Percentiles rank a stretch among this genome's conserved stretches.
Evolutionary conservation across 805 yeast species (phyloP).

Genomic region (Myxozyma neglecta): DNA sequence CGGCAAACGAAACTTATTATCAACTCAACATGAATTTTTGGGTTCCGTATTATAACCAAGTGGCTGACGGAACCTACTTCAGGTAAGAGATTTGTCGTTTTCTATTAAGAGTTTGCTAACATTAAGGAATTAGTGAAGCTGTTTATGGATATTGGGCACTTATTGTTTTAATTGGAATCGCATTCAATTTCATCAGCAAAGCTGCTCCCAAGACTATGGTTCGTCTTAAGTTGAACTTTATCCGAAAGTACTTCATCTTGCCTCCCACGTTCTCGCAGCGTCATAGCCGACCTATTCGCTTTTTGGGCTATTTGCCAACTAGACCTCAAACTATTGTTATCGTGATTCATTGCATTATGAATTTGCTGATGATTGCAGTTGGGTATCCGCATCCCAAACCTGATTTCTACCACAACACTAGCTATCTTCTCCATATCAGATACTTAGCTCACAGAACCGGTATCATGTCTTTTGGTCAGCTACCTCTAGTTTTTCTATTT

Average conservation of each 20-base stretch:
- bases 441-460: too few relatives aligned
- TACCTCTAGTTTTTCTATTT: constrained; percentile 63
- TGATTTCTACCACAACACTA: too few relatives aligned
- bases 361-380: constrained; percentile 5
- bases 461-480: constrained; percentile 28
- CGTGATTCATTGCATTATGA: not conserved
- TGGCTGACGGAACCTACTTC: constrained; percentile 3
- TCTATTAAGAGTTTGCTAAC: too few relatives aligned
- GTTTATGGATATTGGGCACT: constrained; percentile 10
- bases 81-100: not conserved
- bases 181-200: not conserved
- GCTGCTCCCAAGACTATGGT: constrained; percentile 1
- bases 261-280: constrained; percentile 13
- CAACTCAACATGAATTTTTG: not conserved
- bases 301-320: constrained; percentile 18
- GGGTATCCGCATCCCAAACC: constrained; percentile 2
- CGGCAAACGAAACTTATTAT: constrained; percentile 1
- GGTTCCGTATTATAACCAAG: not conserved
- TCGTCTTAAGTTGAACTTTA: not conserved
- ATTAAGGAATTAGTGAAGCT: constrained; percentile 38
- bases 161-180: constrained; percentile 1
- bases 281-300: constrained; percentile 4
- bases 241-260: constrained; percentile 9
- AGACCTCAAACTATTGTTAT: constrained; percentile 14
- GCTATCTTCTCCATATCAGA: too few relatives aligned